Base-by-base conservation (phyloP, 2,329 filamentous ascomycete species). In the Neofusicoccum sp. region DNA sequence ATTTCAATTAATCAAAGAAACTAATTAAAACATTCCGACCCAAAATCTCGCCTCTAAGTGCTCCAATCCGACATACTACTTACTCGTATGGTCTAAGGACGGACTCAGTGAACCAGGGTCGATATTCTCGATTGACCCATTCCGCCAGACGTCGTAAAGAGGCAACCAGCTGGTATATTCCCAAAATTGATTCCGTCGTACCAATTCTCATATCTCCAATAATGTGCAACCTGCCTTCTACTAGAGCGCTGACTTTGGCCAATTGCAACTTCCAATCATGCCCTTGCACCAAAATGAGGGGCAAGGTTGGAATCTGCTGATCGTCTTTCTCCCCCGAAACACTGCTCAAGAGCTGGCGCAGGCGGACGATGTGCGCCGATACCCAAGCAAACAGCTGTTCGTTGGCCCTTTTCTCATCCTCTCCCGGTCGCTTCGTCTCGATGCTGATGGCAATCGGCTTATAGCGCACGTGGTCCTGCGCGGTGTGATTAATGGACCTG, bases 261-360 rank as follows among this genome's bases (percentile, higher is more conserved):
- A 56, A 39, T 6, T 45, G 36, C 8, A 65, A 58, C 56, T 48
- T 58, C 64, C 61, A 65, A n/a, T 60, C 50, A 49, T 63, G 43
- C 8, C 64, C 61, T 56, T 65, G 64, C 12, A 54, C 37, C 11
- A 65, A 22, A 3, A 63, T 37, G 16, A 63, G 43, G 11, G 64
- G 64, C n/a, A 65, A 14, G 3, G 16, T 54, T 6, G 52, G 49
- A 28, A 36, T 39, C 33, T 12, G 3, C n/a, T 22, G 6, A 3
- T 7, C 1, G 45, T 12, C 14, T 7, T 9, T 16, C 16, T 39
- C 7, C n/a, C 5, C 34, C 3, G 4, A 1, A 7, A 5, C n/a
- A 8, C 5, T 6, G 1, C 36, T 11, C 6, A 37, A 28, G 11
- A 60, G 31, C 36, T 60, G 41, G 28, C 56, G 60, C 8, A 63